Conservation (phyloP, 2,329 filamentous ascomycete genomes). For the Phialocephala subalpina region DNA sequence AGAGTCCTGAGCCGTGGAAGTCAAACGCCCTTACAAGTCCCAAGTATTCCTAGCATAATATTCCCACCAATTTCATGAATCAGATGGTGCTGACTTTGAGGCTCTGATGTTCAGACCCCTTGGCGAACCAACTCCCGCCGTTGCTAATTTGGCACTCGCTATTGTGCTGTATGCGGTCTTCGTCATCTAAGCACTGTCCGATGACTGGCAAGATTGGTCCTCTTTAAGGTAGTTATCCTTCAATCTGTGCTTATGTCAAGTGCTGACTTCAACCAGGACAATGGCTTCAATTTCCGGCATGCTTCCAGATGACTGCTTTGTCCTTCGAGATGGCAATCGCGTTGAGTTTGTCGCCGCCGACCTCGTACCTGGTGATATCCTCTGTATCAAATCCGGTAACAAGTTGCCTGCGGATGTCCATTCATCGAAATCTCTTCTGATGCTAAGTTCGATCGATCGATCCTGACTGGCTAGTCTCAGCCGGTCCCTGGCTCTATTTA, state of each 20-base stretch:
- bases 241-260: too few species aligned
- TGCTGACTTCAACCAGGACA: too few species aligned
- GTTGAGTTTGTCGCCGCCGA: conserved; percentile 60
- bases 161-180: conserved; percentile 78
- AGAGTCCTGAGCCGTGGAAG: too few species aligned
- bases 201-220: conserved; percentile 78
- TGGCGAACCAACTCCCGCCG: conserved; percentile 73
- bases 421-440: conserved; percentile 74
- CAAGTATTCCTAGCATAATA: too few species aligned
- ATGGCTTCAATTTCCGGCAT: conserved; percentile 84
- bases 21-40: too few species aligned
- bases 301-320: conserved; percentile 76
- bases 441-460: conserved; percentile 75
- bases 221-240: too few species aligned
- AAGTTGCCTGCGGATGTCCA: conserved; percentile 79
- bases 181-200: conserved; percentile 73
- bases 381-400: conserved; percentile 74
- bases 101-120: too few species aligned
- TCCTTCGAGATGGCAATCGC: conserved; percentile 66
- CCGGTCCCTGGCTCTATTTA: conserved; percentile 70
- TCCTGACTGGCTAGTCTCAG: conserved; percentile 76
- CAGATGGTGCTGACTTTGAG: too few species aligned
- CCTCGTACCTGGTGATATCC: conserved; percentile 76
- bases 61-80: too few species aligned
- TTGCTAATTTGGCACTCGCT: conserved; percentile 75